Evolutionary conservation across 768 basidiomycete species (phyloP).

Genomic region (Kwoniella sp.): DNA sequence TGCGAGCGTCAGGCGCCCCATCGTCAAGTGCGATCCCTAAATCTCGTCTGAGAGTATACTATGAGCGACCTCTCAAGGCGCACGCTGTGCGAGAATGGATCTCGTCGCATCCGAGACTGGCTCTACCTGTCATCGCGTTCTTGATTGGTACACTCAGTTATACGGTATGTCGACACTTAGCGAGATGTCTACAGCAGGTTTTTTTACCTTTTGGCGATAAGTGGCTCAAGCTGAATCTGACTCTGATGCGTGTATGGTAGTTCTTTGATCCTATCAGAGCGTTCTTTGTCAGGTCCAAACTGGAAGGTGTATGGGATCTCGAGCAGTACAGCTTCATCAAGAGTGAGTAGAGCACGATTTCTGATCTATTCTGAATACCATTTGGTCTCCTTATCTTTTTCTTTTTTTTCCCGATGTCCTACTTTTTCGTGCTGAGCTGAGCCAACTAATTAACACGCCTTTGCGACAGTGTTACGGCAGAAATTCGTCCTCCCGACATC

Average conservation of each 20-base stretch:
- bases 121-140: constrained; percentile 66
- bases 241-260: constrained; percentile 59
- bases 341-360: constrained; percentile 59
- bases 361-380: too few species aligned
- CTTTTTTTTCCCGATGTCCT: too few species aligned
- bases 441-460: background rate
- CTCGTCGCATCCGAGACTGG: constrained; percentile 53
- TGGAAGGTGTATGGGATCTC: constrained; percentile 78
- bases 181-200: background rate
- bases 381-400: too few species aligned
- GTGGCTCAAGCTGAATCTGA: constrained; percentile 12
- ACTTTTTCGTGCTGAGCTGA: too few species aligned
- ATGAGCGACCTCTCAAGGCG: constrained; percentile 53
- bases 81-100: constrained; percentile 56
- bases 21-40: constrained; percentile 32
- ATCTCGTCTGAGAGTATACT: constrained; percentile 51
- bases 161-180: constrained; percentile 68
- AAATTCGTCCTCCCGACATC: constrained; percentile 34
- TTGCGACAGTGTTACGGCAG: constrained; percentile 28
- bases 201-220: background rate
- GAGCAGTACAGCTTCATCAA: constrained; percentile 73
- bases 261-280: constrained; percentile 90
- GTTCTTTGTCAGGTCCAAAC: constrained; percentile 77
- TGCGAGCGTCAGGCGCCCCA: constrained; percentile 28
- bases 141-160: constrained; percentile 87